phyloP scores from a whole-genome alignment of 129 eudicot species.

The Helianthus tuberosus region DNA sequence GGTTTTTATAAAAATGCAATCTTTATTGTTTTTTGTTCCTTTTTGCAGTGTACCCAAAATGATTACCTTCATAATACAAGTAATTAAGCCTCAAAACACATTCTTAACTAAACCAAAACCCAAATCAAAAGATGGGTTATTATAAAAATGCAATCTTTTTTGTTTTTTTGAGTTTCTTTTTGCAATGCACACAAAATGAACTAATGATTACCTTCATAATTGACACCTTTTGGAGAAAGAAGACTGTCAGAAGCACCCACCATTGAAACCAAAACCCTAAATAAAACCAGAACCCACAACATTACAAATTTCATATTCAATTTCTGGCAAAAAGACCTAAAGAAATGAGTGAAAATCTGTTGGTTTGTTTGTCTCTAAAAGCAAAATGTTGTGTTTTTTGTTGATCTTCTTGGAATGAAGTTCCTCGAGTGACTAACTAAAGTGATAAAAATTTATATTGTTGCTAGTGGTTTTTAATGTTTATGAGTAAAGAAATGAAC shows the following conservation, averaged over 20 bases:
- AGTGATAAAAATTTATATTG: constrained; percentile 29
- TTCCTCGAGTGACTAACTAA: constrained; percentile 43
- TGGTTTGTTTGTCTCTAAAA: constrained; percentile 23
- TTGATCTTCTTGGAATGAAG: constrained; percentile 38
- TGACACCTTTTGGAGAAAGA: constrained; percentile 95
- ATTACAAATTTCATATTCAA: constrained; percentile 21
- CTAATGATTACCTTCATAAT: constrained; percentile 74
- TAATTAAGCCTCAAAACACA: constrained; percentile 4
- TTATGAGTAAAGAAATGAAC: constrained; percentile 26
- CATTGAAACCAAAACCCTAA: constrained; percentile 30
- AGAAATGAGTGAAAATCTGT: constrained; percentile 19
- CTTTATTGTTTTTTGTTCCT: background rate
- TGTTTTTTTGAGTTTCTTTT: background rate
- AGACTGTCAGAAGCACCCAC: constrained; percentile 60
- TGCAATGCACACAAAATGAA: constrained; percentile 1
- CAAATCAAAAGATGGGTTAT: background rate
- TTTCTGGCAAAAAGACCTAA: constrained; percentile 23
- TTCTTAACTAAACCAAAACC: background rate
- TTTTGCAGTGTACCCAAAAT: background rate
- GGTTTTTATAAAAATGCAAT: constrained; percentile 12
- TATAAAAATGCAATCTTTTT: constrained; percentile 11
- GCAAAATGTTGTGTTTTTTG: constrained; percentile 34
- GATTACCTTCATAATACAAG: constrained; percentile 68
- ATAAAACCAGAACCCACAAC: constrained; percentile 37
- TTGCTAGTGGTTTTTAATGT: constrained; percentile 33